Evolutionary conservation across 1,284 basidiomycete species (phyloP), one percentile per base, ranked within the genome.

Genomic region (Flammula alnicola): DNA sequence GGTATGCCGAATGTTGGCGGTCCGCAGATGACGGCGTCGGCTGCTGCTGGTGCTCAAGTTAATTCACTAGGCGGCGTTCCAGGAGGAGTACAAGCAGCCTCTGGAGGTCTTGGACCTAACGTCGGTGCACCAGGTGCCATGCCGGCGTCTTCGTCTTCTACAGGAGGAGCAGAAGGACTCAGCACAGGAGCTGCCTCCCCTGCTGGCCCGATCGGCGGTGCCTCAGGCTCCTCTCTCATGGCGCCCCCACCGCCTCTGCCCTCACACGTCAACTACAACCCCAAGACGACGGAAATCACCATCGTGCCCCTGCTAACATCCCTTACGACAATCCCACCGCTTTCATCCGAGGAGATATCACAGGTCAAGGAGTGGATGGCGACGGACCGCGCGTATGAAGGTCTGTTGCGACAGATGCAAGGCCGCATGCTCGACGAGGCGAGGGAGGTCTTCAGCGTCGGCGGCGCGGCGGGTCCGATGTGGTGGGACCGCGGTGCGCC

Each of bases 201-300:
- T n/a, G n/a, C n/a, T n/a, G n/a, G n/a, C n/a, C n/a, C n/a, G n/a
- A n/a, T n/a, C n/a, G 51, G 46, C 9, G 38, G 45, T 25, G 29
- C 27, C 37, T 23, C 57, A 14, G 19, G 29, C 19, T 42, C 39
- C 31, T 31, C 49, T 16, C 36, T 54, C 25, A 32, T 45, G 12
- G 32, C 54, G 33, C 58, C 55, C 27, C 62, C 60, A 26, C 71
- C 61, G 31, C 67, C 63, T 17, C 66, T 71, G 47, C 70, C 71
- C 55, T 47, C 72, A 54, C 48, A 69, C 59, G 60, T 76, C 10
- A 73, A 74, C 6, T 42, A 85, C 48, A 84, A 86, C 63, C 77
- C 80, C 20, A 73, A 76, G 27, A 80, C 84, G 43, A 92, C 89
- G 5, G 75, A 76, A 14, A 76, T 92, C 41, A 79, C 81, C 7